Conservation (phyloP, 129 eudicot genomes). For the Flaveria brownii region DNA sequence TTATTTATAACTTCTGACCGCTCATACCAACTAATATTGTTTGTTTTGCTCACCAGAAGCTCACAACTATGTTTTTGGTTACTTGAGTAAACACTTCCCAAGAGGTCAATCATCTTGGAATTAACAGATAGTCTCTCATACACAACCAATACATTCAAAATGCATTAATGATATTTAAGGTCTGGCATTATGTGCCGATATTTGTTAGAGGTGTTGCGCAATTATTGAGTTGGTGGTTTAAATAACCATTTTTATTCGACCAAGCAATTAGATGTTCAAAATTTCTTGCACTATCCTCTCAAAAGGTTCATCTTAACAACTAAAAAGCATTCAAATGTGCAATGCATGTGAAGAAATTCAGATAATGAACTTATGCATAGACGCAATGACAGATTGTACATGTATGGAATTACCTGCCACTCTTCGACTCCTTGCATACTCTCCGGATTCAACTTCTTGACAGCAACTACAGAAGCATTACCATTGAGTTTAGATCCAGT, state of each 20-base stretch:
- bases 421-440: constrained; percentile 24
- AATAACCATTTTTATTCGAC: constrained; percentile 7
- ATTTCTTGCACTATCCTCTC: constrained; percentile 27
- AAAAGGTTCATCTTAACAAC: constrained; percentile 8
- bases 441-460: constrained; percentile 20
- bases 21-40: neutral
- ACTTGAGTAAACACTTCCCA: neutral
- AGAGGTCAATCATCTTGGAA: neutral
- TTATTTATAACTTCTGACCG: neutral
- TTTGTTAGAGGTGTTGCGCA: neutral
- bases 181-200: neutral
- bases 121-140: no score
- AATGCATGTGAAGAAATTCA: constrained; percentile 5
- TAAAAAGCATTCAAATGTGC: neutral
- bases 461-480: constrained; percentile 37
- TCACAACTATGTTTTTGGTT: neutral
- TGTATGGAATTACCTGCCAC: constrained; percentile 1
- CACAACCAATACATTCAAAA: neutral
- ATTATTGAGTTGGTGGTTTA: constrained; percentile 23
- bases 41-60: neutral
- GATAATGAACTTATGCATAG: neutral
- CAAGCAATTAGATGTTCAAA: constrained; percentile 22
- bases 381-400: neutral
- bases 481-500: constrained; percentile 9
- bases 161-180: neutral